phyloP scores from a whole-genome alignment of 257 asterid genomes.

The Solanum etuberosum region DNA sequence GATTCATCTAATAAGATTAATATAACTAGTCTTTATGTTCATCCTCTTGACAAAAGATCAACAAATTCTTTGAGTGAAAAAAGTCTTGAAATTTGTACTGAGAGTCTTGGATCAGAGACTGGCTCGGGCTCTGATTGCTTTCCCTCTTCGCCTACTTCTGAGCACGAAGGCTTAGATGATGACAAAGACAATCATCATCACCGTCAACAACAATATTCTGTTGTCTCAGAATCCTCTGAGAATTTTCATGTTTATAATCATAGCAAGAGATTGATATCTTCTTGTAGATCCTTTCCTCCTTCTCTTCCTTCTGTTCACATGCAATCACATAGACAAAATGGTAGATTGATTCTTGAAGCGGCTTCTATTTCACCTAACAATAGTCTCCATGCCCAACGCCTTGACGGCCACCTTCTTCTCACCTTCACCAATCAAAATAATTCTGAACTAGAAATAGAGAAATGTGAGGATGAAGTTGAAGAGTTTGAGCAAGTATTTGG shows the following conservation, averaged over 20 bases:
- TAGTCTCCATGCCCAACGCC: slow-evolving; percentile 45
- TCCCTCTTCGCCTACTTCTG: slow-evolving; percentile 23
- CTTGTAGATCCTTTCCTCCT: slow-evolving; percentile 59
- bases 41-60: slow-evolving; percentile 46
- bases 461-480: not conserved
- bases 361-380: slow-evolving; percentile 37
- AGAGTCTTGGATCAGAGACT: slow-evolving; percentile 81
- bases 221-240: slow-evolving; percentile 2
- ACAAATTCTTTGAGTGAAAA: slow-evolving; percentile 36
- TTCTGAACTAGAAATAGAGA: not conserved
- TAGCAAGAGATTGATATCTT: slow-evolving; percentile 10
- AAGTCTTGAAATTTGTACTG: slow-evolving; percentile 80
- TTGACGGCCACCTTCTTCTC: slow-evolving; percentile 58
- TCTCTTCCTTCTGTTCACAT: slow-evolving; percentile 46
- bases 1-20: not conserved
- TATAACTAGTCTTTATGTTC: slow-evolving; percentile 38
- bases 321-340: slow-evolving; percentile 47
- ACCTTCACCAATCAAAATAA: slow-evolving; percentile 17
- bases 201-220: not conserved
- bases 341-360: slow-evolving; percentile 67
- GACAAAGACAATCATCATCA: not conserved
- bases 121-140: slow-evolving; percentile 70
- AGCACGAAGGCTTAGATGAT: slow-evolving; percentile 12
- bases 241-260: slow-evolving; percentile 22
- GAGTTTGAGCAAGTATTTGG: slow-evolving; percentile 9